Percentiles rank a stretch among this genome's conserved stretches.
Conservation (phyloP, 2,329 filamentous ascomycete genomes). For the Tolypocladium ovalisporum region DNA sequence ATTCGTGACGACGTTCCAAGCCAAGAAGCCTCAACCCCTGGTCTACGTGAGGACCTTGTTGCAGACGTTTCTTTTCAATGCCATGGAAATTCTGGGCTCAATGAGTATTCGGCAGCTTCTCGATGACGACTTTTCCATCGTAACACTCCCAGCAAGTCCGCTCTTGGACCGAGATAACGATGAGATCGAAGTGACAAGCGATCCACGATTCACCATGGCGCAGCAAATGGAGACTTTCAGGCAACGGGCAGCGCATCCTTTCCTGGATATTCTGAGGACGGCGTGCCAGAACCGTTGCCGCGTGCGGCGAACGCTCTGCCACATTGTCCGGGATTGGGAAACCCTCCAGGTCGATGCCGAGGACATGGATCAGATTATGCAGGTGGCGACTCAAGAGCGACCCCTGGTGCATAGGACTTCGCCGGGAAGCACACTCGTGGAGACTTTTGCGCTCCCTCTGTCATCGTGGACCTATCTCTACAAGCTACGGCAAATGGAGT, state of each 20-base stretch:
- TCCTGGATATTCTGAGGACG: conserved; percentile 72
- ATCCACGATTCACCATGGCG: conserved; percentile 64
- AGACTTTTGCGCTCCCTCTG: conserved; percentile 59
- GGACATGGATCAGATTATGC: conserved; percentile 60
- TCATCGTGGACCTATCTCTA: conserved; percentile 85
- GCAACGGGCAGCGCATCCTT: conserved; percentile 53
- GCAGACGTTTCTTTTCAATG: conserved; percentile 64
- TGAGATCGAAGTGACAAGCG: conserved; percentile 60
- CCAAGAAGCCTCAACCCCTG: conserved; percentile 70
- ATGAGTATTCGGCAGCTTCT: conserved; percentile 65
- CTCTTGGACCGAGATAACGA: conserved; percentile 68
- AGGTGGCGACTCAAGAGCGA: conserved; percentile 48
- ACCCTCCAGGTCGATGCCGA: conserved; percentile 72
- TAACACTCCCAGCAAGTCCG: conserved; percentile 60
- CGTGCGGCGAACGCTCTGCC: conserved; percentile 78
- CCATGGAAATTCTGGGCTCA: conserved; percentile 56
- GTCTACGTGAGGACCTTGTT: conserved; percentile 75
- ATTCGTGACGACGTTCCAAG: conserved; percentile 64
- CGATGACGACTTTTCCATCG: conserved; percentile 68
- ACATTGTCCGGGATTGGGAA: conserved; percentile 76
- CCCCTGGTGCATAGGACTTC: conserved; percentile 38
- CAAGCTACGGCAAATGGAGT: conserved; percentile 81
- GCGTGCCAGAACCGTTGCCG: conserved; percentile 86
- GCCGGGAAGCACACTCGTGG: conserved; percentile 25
- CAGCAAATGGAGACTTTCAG: conserved; percentile 62